Conservation (phyloP, 129 eudicot species). For the Helianthus annuus region HanXRQr2.0-SUNRISE NC_035448.2:102698741-102699240, state of each 20-base stretch:
- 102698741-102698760: constrained; percentile 18
- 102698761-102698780: neutral
- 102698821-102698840: constrained; percentile 90
- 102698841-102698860: constrained; percentile 84
- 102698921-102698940: constrained; percentile 64
- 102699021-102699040: constrained; percentile 16
- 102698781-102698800: constrained; percentile 5
- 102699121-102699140: no score
- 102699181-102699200: no score
- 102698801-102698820: constrained; percentile 44
- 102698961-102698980: constrained; percentile 1
- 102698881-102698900: constrained; percentile 61
- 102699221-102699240: no score
- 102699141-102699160: no score
- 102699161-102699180: no score
- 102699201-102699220: no score
- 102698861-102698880: constrained; percentile 89
- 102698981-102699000: constrained; percentile 28
- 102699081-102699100: neutral
- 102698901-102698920: constrained; percentile 50
- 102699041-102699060: constrained; percentile 15
- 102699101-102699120: no score
- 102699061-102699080: constrained; percentile 13
- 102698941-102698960: neutral
- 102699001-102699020: constrained; percentile 5